Base-by-base conservation (phyloP, 2,329 filamentous ascomycete species). In the Monosporascus sp. region DNA sequence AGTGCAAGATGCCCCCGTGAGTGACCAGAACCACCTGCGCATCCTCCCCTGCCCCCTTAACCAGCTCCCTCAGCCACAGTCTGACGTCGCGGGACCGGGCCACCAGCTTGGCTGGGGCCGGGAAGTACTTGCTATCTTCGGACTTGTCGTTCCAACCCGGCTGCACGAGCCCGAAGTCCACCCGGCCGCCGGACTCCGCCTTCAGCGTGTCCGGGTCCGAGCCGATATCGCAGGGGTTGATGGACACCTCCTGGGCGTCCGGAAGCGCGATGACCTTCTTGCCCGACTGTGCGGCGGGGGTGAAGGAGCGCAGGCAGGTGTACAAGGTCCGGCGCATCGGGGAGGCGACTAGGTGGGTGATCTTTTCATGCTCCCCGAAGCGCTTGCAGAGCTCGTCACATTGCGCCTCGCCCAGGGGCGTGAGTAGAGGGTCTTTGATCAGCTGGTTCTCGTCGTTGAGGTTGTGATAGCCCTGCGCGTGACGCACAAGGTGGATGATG, bases 1-100 rank as follows among this genome's bases (percentile, higher is more conserved):
- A 95, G 69, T 96, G 91, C 63, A 96, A 68, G 61, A 92, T 88
- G 1, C 88, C 89, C 2, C 91, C 91, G 64, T 96, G 91, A 3
- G 90, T 87, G 7, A 95, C 90, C 2, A 91, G 78, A 0, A 87
- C 83, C 27, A 96, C 81, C 61, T 93, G 81, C 3, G 73, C 76
- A 63, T 88, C 84, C 5, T 66, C 64, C 1, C 65, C 72, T 1
- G 67, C 68, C 27, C 64, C 62, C 76, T 70, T 37, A 50, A 73
- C 64, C 43, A 79, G 57, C 0, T 78, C 72, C 17, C 80, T 67
- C 56, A 94, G 67, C 71, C 80, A 85, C 14, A 74, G 62, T 44
- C 90, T 76, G 6, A 84, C 83, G 24, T 76, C 77, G n/a, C 73
- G 72, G 0, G 88, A 87, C 17, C 89, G 75, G 34, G 71, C 74